Evolutionary conservation across 1,139 yeast genomes (phyloP).

Genomic region (Lodderomyces orthopsilosis): DNA sequence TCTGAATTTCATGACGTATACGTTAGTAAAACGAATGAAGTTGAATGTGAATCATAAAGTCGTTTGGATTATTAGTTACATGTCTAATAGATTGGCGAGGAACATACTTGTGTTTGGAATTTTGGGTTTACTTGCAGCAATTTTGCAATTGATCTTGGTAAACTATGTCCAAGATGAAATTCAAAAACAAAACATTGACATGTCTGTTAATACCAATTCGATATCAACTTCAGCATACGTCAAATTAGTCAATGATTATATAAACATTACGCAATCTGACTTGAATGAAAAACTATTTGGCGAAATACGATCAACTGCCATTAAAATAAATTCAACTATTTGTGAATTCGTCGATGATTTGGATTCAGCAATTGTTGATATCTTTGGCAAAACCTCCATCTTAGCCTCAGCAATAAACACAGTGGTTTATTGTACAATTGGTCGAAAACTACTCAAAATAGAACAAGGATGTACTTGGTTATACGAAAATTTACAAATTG

Average conservation of each 20-base stretch:
- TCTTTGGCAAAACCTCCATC: constrained; percentile 63
- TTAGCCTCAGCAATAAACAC: constrained; percentile 60
- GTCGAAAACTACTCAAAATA: constrained; percentile 61
- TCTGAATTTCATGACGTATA: constrained; percentile 9
- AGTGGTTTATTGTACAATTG: constrained; percentile 76
- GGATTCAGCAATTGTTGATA: constrained; percentile 29
- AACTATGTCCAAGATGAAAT: constrained; percentile 6
- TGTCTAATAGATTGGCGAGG: constrained; percentile 46
- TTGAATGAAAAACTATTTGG: constrained; percentile 69
- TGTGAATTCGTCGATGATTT: constrained; percentile 31
- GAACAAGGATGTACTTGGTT: constrained; percentile 81
- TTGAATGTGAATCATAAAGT: constrained; percentile 7
- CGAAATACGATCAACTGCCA: constrained; percentile 56
- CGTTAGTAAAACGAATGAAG: constrained; percentile 10
- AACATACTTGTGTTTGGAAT: constrained; percentile 45
- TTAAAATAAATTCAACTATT: constrained; percentile 45
- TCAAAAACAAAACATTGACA: constrained; percentile 1
- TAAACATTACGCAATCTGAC: constrained; percentile 28
- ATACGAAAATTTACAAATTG: constrained; percentile 56
- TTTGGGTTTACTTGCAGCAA: constrained; percentile 46
- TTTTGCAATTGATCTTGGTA: constrained; percentile 46
- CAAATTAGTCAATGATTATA: constrained; percentile 22
- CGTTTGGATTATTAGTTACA: constrained; percentile 50
- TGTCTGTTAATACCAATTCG: neutral
- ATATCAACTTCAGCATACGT: constrained; percentile 15